A percentile compares a stretch with the other conserved stretches of the same genome.
These are phyloP conservation scores for Cladophialophora psammophila DNA, from an alignment of 2,329 filamentous ascomycete species.

Conservation along the genomic window DNA sequence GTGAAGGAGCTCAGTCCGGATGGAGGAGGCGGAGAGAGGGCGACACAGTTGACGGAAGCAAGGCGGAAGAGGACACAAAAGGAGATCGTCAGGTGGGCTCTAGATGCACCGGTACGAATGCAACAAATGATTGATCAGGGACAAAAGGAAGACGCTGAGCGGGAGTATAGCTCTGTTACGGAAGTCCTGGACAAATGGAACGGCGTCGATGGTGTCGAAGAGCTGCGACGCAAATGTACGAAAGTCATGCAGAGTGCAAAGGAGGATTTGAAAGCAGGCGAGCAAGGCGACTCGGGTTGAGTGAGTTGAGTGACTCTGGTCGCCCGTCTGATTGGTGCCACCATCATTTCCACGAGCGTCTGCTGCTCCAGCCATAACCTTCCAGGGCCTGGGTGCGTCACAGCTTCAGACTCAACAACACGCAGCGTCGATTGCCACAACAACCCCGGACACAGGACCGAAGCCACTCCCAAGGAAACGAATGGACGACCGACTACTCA, in stretches of 20 bases:
- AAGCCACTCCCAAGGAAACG: background rate
- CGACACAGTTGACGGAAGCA: constrained; percentile 43
- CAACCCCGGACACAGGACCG: background rate
- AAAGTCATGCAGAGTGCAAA: constrained; percentile 46
- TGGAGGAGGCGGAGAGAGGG: constrained; percentile 44
- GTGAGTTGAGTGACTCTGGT: background rate
- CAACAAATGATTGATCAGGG: constrained; percentile 48
- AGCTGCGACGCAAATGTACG: constrained; percentile 51
- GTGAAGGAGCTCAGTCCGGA: constrained; percentile 56
- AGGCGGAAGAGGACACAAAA: constrained; percentile 44
- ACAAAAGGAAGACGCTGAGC: constrained; percentile 49
- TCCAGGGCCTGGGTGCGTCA: background rate
- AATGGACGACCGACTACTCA: background rate
- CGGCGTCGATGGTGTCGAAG: constrained; percentile 52
- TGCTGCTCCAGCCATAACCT: background rate
- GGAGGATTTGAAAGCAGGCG: constrained; percentile 5
- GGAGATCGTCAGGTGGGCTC: constrained; percentile 55
- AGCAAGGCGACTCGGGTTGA: constrained; percentile 17
- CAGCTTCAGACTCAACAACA: background rate
- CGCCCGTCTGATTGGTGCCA: background rate
- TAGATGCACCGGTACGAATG: constrained; percentile 51
- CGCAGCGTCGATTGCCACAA: background rate
- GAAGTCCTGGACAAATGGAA: constrained; percentile 52
- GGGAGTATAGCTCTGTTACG: constrained; percentile 53
- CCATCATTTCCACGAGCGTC: background rate